A percentile compares a stretch with the other conserved stretches of the same genome.
These are phyloP conservation scores for Pleodorina starrii DNA, from an alignment of 139 green algal species.

Conservation along the genomic window DNA sequence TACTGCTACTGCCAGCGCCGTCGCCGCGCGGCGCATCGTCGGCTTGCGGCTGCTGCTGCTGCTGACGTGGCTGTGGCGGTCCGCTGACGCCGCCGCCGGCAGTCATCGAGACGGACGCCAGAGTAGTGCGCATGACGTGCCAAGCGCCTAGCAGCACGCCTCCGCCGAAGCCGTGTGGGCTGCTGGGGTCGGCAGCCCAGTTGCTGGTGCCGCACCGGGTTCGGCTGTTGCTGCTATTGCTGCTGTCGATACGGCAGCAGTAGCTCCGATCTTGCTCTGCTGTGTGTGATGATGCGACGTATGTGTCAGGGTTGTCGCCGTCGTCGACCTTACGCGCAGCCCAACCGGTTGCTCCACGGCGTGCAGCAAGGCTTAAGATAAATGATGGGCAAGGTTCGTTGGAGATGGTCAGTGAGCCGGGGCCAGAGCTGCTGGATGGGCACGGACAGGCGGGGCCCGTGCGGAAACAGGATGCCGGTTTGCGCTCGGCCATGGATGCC, in stretches of 20 bases:
- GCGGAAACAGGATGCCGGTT: background rate
- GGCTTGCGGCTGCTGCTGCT: background rate
- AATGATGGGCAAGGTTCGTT: too few relatives aligned
- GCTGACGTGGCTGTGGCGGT: background rate
- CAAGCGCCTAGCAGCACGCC: background rate
- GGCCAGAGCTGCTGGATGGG: too few relatives aligned
- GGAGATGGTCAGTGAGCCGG: too few relatives aligned
- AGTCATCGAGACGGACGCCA: background rate
- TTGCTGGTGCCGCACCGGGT: background rate
- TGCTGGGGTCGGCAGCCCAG: background rate
- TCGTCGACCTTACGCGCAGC: too few relatives aligned
- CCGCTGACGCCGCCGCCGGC: background rate
- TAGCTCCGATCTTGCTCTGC: background rate
- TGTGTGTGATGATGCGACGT: background rate
- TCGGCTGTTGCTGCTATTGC: background rate
- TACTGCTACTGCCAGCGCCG: background rate
- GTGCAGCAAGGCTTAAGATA: too few relatives aligned
- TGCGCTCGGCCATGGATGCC: background rate
- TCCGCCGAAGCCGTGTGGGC: too few relatives aligned
- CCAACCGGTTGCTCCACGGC: too few relatives aligned
- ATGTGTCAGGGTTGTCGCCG: too few relatives aligned
- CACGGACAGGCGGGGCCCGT: background rate
- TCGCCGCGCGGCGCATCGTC: background rate
- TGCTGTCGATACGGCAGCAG: background rate
- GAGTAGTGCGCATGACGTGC: conserved; percentile 21